These are phyloP conservation scores for Alternaria triticimaculans DNA, from an alignment of 2,329 filamentous ascomycete genomes.

Conservation along the genomic window DNA sequence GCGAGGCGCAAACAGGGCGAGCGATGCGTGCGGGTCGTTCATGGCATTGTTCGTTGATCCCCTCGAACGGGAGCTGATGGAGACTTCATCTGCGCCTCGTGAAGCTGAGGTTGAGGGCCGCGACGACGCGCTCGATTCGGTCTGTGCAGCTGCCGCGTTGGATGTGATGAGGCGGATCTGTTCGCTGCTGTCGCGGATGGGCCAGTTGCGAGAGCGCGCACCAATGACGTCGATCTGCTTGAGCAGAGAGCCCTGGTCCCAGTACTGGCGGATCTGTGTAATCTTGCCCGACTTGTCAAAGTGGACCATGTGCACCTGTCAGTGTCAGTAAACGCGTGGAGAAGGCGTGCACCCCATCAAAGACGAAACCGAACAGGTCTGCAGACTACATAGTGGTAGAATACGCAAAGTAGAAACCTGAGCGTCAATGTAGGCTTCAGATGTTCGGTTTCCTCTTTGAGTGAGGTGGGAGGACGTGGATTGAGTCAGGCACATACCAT, in stretches of 20 bases:
- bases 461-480: not conserved
- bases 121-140: constrained; percentile 38
- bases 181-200: constrained; percentile 85
- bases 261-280: constrained; percentile 83
- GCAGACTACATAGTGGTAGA: not conserved
- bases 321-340: constrained; percentile 13
- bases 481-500: constrained; percentile 63
- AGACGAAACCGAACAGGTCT: not conserved
- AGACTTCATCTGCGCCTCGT: constrained; percentile 40
- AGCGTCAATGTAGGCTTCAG: not conserved
- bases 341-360: not conserved
- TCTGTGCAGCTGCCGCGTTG: constrained; percentile 55
- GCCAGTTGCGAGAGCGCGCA: constrained; percentile 89
- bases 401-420: not conserved
- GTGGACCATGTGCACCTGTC: constrained; percentile 75
- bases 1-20: constrained; percentile 76
- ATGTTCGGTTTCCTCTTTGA: not conserved
- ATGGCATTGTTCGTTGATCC: constrained; percentile 47
- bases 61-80: constrained; percentile 50
- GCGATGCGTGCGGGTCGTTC: constrained; percentile 65
- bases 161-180: constrained; percentile 78
- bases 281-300: constrained; percentile 83
- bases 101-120: constrained; percentile 44
- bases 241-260: constrained; percentile 93
- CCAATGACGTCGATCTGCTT: constrained; percentile 96